A percentile compares a stretch with the other conserved stretches of the same genome.
Evolutionary conservation across 169 alveolate species (phyloP).

Genomic region (Cryptosporidium tyzzeri): DNA sequence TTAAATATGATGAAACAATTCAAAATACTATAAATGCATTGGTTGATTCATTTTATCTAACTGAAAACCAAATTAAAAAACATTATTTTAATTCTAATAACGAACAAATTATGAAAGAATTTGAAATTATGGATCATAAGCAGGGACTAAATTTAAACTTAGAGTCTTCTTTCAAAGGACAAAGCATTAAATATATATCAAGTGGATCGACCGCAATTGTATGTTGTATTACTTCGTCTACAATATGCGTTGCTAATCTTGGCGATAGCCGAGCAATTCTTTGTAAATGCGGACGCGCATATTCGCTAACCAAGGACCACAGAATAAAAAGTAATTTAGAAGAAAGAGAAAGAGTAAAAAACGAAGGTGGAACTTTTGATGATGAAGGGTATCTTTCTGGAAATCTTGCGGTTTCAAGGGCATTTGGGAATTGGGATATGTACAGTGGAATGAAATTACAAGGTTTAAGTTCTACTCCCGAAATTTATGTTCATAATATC

Average conservation of each 20-base stretch:
- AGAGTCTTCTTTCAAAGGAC: neutral
- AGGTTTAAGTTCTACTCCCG: constrained; percentile 82
- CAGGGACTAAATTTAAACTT: neutral
- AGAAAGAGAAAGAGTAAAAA: constrained; percentile 76
- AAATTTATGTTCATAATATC: constrained; percentile 77
- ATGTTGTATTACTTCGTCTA: constrained; percentile 62
- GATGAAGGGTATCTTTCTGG: constrained; percentile 78
- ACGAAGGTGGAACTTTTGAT: constrained; percentile 79
- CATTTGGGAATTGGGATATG: constrained; percentile 79
- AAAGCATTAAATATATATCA: constrained; percentile 53
- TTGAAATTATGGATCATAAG: constrained; percentile 1
- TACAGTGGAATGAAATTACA: constrained; percentile 79
- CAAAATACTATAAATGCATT: constrained; percentile 34
- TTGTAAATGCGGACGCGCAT: constrained; percentile 78
- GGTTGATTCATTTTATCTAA: constrained; percentile 34
- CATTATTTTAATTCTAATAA: constrained; percentile 22
- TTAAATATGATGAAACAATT: constrained; percentile 29
- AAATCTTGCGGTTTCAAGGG: constrained; percentile 79
- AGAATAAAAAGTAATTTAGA: constrained; percentile 71
- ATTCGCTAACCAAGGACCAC: constrained; percentile 77
- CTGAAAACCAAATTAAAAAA: constrained; percentile 64
- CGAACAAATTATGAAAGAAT: neutral
- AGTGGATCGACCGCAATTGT: constrained; percentile 81
- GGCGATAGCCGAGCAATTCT: constrained; percentile 81
- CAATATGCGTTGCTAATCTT: constrained; percentile 76